Evolutionary conservation across 306 rosid species (phyloP), one percentile per base, ranked within the genome.

Genomic region (Hylodesmum podocarpum): DNA sequence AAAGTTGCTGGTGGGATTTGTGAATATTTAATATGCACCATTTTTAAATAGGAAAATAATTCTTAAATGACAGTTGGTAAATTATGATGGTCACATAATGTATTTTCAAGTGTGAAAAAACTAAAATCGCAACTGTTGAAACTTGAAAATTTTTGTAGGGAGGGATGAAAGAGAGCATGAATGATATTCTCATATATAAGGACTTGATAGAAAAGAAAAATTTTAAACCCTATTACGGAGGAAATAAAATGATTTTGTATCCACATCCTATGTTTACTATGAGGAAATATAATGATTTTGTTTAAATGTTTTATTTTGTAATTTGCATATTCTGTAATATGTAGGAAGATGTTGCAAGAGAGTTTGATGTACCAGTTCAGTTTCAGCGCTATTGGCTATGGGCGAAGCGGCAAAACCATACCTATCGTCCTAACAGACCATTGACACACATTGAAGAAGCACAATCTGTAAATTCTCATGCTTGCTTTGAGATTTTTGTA

Each of bases 321-420:
- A n/a, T 27, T 50, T 71, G 47, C 41, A 25, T 49, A 71, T 63
- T 57, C 36, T 85, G 70, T 76, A 36, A 82, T 47, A 49, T 82
- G 62, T 85, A 92, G 97, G 97, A 92, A 74, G 96, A 90, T 73
- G 90, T 92, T 66, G 97, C 93, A 15, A 92, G 66, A 75, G 97
- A 90, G 76, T 88, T 86, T 78, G 89, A 87, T 16, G 64, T 92
- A 79, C 97, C 96, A 66, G 88, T 92, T 81, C 92, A 87, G 65
- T 83, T 82, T 86, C 97, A 88, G 82, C 91, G 97, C 18, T 90
- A 81, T 78, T 92, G 97, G 97, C 27, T 92, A 34, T 92, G 96
- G 97, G 96, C 92, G 50, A 90, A 92, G 84, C 88, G 97, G 8
- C 93, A 92, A 70, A 92, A 92, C 84, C 94, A 90, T 80, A 92